Evolutionary conservation across 257 asterid species (phyloP), one percentile per base, ranked within the genome.

Genomic region (Jaltomata sinuosa): DNA sequence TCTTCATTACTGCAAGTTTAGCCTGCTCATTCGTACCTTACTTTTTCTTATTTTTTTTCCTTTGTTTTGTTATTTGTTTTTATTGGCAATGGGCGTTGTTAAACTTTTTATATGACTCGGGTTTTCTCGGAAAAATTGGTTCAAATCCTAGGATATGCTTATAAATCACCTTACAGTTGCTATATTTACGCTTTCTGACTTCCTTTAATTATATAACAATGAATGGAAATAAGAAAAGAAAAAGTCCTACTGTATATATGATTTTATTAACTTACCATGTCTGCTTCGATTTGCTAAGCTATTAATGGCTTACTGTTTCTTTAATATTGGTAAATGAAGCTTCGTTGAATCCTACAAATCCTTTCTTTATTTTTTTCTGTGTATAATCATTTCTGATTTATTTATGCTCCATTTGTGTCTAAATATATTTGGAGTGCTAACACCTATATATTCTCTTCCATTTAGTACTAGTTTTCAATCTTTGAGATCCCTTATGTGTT

Each of bases 231-330:
- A 16, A n/a, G n/a, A 36, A 71, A 71, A 49, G 83, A 57, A 71
- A 83, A 86, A 69, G 83, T 0, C 61, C 8, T 16, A 47, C 61
- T 47, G 18, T 62, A 84, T 76, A 32, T 67, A 83, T 90, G 79
- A 69, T 65, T 53, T 69, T 76, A 86, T 87, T 88, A 91, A 90
- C 91, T 90, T 90, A 86, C 87, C 85, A 82, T 85, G 87, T 83
- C 22, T 52, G 88, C 90, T 92, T 90, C 89, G 82, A 81, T 72
- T 32, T 84, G 67, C 71, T 84, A 79, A 49, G 45, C 64, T 80
- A 25, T 83, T 86, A 61, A 74, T 82, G 62, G 59, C 84, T 12
- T 25, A 31, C 80, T 74, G 82, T 32, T 50, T 87, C 85, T 77
- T 55, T 86, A 65, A 29, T 52, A 59, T 85, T 81, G 76, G 45